phyloP scores from a whole-genome alignment of 1,284 basidiomycete species.

The Thecaphora thlaspeos region DNA sequence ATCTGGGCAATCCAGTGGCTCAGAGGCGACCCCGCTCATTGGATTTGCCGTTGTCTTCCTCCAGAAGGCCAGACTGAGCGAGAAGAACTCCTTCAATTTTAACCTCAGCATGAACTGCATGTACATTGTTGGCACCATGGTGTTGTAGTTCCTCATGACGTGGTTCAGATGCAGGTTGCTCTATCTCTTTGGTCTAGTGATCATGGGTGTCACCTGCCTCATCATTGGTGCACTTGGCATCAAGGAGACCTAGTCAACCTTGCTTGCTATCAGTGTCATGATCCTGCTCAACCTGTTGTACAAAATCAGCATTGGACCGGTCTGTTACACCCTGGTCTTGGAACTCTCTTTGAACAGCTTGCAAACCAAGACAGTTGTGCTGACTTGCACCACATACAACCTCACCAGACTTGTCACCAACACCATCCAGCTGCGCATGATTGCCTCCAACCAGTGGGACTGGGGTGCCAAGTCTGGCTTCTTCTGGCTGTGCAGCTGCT shows the following conservation, averaged over 20 bases:
- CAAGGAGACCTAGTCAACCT: constrained; percentile 40
- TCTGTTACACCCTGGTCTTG: constrained; percentile 61
- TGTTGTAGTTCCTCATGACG: constrained; percentile 58
- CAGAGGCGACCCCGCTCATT: constrained; percentile 31
- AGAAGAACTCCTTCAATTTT: constrained; percentile 58
- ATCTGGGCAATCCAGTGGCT: constrained; percentile 57
- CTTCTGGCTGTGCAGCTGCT: constrained; percentile 59
- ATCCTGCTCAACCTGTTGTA: constrained; percentile 60
- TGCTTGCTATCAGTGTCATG: constrained; percentile 59
- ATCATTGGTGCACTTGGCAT: constrained; percentile 58
- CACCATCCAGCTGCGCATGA: constrained; percentile 60
- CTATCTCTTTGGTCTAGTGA: constrained; percentile 61
- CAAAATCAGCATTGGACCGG: constrained; percentile 59
- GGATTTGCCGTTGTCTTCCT: constrained; percentile 57
- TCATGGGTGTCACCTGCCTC: constrained; percentile 30
- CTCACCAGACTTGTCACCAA: constrained; percentile 56
- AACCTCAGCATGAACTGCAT: constrained; percentile 58
- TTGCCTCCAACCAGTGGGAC: constrained; percentile 59
- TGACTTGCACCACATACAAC: constrained; percentile 62
- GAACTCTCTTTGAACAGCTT: constrained; percentile 62
- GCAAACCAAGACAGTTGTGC: constrained; percentile 63
- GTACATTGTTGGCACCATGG: constrained; percentile 58
- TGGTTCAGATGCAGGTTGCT: constrained; percentile 59
- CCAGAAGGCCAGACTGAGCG: constrained; percentile 59
- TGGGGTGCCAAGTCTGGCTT: constrained; percentile 59